These are phyloP conservation scores for Teratosphaeria nubilosa DNA, from an alignment of 2,329 filamentous ascomycete genomes.

Conservation along the genomic window DNA sequence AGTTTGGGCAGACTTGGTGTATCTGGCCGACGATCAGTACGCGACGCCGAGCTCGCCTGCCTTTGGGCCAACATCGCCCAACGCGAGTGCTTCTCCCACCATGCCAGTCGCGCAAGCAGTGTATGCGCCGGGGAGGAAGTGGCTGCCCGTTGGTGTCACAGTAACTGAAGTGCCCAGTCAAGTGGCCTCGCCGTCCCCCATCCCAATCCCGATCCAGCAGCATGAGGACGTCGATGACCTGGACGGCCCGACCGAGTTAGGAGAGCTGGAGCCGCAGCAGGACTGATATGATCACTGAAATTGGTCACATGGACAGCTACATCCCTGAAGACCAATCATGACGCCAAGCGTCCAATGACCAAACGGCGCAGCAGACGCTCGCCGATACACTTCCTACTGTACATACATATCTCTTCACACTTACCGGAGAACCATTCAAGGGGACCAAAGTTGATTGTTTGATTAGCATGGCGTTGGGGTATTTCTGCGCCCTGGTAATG, in stretches of 20 bases:
- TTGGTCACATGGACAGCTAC: not conserved
- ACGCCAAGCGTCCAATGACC: not conserved
- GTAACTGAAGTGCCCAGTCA: conserved; percentile 16
- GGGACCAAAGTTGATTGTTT: not conserved
- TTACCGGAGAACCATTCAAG: not conserved
- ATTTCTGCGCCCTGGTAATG: not conserved
- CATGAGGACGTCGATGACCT: not conserved
- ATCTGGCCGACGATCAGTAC: conserved; percentile 29
- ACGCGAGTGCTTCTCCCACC: conserved; percentile 7
- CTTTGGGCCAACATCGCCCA: not conserved
- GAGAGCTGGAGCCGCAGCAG: not conserved
- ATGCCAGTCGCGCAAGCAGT: conserved; percentile 21
- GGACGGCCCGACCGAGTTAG: not conserved
- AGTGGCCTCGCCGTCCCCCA: not conserved
- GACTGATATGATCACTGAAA: not conserved
- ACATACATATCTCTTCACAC: not conserved
- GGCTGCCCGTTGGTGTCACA: conserved; percentile 20
- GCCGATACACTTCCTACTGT: not conserved
- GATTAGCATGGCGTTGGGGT: not conserved
- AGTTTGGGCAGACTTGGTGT: conserved; percentile 71
- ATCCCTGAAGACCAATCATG: not conserved
- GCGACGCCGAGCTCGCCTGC: not conserved
- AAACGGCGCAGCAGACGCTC: not conserved
- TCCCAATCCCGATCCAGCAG: not conserved
- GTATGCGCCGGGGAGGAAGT: conserved; percentile 20